Percentiles rank a stretch among this genome's conserved stretches.
Conservation (phyloP, 257 asterid genomes). For the Osmanthus fragrans region DNA sequence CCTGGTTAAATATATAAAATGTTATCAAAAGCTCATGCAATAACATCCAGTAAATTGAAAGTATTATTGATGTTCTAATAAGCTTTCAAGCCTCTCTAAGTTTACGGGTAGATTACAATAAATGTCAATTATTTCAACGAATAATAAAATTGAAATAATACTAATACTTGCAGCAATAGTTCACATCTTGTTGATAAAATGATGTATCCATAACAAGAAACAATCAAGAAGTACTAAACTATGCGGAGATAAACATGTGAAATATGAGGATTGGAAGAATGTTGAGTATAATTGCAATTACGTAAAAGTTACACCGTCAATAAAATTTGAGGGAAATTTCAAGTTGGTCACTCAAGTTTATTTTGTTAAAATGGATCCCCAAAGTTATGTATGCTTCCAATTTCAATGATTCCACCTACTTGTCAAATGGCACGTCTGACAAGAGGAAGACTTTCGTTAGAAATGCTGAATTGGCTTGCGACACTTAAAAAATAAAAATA, state of each 20-base stretch:
- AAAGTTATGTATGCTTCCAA: neutral
- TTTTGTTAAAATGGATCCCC: neutral
- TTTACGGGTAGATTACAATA: too few species aligned
- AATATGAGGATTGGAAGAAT: neutral
- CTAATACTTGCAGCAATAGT: neutral
- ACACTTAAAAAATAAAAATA: neutral
- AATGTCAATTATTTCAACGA: neutral
- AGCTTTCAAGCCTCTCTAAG: neutral
- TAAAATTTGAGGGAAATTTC: neutral
- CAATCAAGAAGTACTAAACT: neutral
- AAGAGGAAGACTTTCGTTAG: neutral
- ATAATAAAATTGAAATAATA: too few species aligned
- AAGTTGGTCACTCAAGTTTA: neutral
- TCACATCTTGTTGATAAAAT: neutral
- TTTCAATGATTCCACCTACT: neutral
- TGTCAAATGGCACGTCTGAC: neutral
- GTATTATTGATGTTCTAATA: neutral
- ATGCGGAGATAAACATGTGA: neutral
- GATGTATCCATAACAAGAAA: neutral
- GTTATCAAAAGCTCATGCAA: neutral
- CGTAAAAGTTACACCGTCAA: neutral
- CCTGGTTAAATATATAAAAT: constrained; percentile 42
- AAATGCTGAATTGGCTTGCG: neutral
- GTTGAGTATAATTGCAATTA: neutral
- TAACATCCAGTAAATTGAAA: neutral